Percentiles rank a stretch among this genome's conserved stretches.
These are phyloP conservation scores for Eustoma russellianum DNA, from an alignment of 257 asterid species.

Conservation along the genomic window DNA sequence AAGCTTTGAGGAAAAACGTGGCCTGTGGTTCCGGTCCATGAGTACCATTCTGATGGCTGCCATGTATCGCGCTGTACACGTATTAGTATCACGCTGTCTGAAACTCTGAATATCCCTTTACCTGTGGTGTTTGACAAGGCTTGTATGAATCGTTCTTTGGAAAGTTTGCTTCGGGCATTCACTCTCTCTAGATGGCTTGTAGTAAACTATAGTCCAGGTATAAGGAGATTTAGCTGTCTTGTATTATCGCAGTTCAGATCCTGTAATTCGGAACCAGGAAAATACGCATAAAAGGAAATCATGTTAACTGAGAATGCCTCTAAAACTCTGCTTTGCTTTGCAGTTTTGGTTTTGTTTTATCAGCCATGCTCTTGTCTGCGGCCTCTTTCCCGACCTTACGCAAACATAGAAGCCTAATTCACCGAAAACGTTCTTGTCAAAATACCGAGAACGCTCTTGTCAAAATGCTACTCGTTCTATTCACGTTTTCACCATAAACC, in stretches of 20 bases:
- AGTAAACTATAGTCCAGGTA: conserved; percentile 30
- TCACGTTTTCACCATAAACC: no score
- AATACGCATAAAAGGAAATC: conserved; percentile 7
- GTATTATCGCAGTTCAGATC: conserved; percentile 24
- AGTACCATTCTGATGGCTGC: conserved; percentile 4
- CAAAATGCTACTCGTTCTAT: no score
- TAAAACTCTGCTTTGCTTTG: conserved; percentile 1
- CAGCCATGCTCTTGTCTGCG: no score
- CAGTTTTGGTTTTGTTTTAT: not conserved
- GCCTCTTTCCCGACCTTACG: no score
- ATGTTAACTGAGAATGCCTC: conserved; percentile 12
- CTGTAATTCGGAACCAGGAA: conserved; percentile 21
- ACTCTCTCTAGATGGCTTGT: conserved; percentile 21
- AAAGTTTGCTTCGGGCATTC: conserved; percentile 16
- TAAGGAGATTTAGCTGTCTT: conserved; percentile 34
- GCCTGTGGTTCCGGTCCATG: conserved; percentile 1
- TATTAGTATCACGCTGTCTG: not conserved
- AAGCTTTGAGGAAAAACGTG: conserved; percentile 1
- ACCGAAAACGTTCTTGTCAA: no score
- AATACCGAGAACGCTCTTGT: no score
- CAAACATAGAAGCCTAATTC: no score
- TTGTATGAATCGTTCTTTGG: conserved; percentile 25
- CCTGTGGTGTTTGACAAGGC: conserved; percentile 27
- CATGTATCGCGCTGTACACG: conserved; percentile 6
- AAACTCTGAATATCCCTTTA: conserved; percentile 1